Base-by-base conservation (phyloP, 768 basidiomycete genomes). In the Pisolithus orientalis region DNA sequence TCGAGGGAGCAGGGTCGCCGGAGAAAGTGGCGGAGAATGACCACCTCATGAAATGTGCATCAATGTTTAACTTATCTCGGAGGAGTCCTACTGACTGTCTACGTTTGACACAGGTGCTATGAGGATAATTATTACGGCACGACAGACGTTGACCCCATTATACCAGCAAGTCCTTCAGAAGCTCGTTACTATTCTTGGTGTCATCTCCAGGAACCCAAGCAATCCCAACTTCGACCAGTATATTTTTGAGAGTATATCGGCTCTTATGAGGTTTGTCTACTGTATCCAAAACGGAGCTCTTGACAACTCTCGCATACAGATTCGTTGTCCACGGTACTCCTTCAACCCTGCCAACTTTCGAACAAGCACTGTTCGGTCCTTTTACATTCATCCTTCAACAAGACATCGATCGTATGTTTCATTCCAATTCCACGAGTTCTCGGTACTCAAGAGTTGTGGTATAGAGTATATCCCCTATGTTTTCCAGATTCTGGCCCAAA, bases 221-320 rank as follows among this genome's bases (percentile, higher is more conserved):
- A 99, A 99, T 69, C 96, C 96, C 2, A 85, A 87, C 58, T 98
- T 99, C 69, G 94, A 96, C 67, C 96, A 98, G 67, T 96, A 91
- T 64, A 88, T 93, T 57, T 98, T 99, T 62, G 95, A 99, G 72
- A 89, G 88, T 64, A 83, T 99, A 39, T 87, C 94, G n/a, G 94
- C 87, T 2, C 72, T 99, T 59, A 87, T 96, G 75, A 80, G 90
- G 90, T 90, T 51, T 28, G 69, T 54, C 4, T 11, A 25, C 28
- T 8, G n/a, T 24, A 42, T 31, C 4, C 38, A 27, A 52, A 39
- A 39, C n/a, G n/a, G 9, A 27, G 46, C 27, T 39, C 10, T 49
- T 53, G 47, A 45, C 21, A 29, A 43, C 27, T 9, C 40, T 31
- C 25, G 47, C 24, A 46, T 1, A 28, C 57, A 92, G 92, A 58